Base-by-base conservation (phyloP, 192 early-diverging fungal species). In the Gigaspora rosea region DNA sequence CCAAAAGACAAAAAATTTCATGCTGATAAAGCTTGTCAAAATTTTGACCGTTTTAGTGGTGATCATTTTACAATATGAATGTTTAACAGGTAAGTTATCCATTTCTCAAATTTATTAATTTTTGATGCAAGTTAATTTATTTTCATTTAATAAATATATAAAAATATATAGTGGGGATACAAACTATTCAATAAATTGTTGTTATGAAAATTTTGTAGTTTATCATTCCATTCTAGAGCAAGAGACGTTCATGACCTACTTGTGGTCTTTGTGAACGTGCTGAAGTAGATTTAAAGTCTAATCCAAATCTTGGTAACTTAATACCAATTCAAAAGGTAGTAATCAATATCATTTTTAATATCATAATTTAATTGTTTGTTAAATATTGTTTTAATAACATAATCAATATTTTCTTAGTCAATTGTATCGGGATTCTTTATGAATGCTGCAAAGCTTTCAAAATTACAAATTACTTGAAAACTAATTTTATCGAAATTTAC, bases 131-230 rank as follows among this genome's bases (percentile, higher is more conserved):
- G n/a, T n/a, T n/a, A 41, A 41, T 41, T 41, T 41, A 41, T 5
- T 41, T 41, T 41, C 36, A 41, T 41, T 41, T 41, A 41, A 41
- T 41, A 3, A 41, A 41, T n/a, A n/a, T n/a, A n/a, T 41, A 41
- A 3, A n/a, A n/a, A n/a, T 58, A 4, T 50, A 18, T 2, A 89
- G 80, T 94, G 93, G 92, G 9, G 91, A 93, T 63, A 94, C 95
- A 8, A 93, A 94, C 68, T 99, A 94, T 82, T 95, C 93, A 63
- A 92, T 92, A 78, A 88, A 92, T 73, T 99, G 96, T 96, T 99
- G 97, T 84, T 92, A 92, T 80, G 97, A n/a, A 78, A 98, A 99
- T 82, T 99, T 93, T 85, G 91, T 99, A 70, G 96, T 98, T 79
- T 90, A 95, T 74, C 87, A 94, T 27, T 93, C 96, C 36, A 90